Evolutionary conservation across 441 rosid species (phyloP), one percentile per base, ranked within the genome.

Genomic region (Gossypium lobatum): DNA sequence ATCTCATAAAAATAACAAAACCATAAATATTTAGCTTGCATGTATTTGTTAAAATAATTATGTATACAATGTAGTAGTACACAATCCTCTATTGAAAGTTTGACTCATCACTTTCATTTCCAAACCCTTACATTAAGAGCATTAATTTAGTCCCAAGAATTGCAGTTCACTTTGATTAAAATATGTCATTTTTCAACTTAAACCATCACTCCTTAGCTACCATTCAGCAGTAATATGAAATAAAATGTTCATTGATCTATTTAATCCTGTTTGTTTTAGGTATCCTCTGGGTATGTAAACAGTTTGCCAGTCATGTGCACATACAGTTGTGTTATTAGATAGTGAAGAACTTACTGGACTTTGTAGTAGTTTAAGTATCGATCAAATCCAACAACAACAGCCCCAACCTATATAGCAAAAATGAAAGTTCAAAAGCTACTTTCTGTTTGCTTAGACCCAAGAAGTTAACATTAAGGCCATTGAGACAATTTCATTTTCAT

Each of bases 371-470:
- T 90, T 80, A 90, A 88, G 77, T 82, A 85, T 42, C 95, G 89
- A 79, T 88, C 91, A 70, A 90, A 90, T 77, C 95, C 92, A 84
- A 90, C 92, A 55, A 88, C 92, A 52, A 90, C 95, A 80, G 92
- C 92, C 60, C 95, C 95, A 14, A 90, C 95, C 95, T 90, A 76
- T n/a, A 73, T 20, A 57, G 6, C 26, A 83, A 72, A 45, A 71
- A 57, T 16, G 68, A 73, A 64, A 77, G 17, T 53, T 70, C 26
- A 64, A 28, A 37, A 37, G 58, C 59, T n/a, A 3, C 8, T 20
- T 17, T 28, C 25, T 28, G 59, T 48, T 39, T 70, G 75, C n/a
- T 39, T 20, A 54, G 48, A 53, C 13, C 9, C 23, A 1, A 39
- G 1, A 52, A 25, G 55, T 25, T n/a, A 25, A 21, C 9, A 20